A percentile compares a stretch with the other conserved stretches of the same genome.
Conservation (phyloP, 441 rosid species). For the Daphne laureola region DNA sequence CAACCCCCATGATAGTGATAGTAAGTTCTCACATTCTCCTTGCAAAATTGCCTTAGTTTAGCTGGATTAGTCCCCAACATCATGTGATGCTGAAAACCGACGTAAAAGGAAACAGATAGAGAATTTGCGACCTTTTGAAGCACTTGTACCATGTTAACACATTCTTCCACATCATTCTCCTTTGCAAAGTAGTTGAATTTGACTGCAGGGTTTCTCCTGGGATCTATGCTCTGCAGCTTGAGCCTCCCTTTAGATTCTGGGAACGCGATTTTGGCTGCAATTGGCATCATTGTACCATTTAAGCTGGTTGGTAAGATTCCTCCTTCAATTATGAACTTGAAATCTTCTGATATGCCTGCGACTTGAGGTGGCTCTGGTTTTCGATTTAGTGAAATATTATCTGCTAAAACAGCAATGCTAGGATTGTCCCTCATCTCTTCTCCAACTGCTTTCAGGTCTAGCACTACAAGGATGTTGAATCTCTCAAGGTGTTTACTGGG, state of each 20-base stretch:
- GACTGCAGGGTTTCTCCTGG: conserved; percentile 55
- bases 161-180: conserved; percentile 41
- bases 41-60: conserved; percentile 43
- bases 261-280: conserved; percentile 60
- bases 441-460: conserved; percentile 39
- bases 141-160: conserved; percentile 43
- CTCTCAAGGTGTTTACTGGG: conserved; percentile 39
- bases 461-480: conserved; percentile 33
- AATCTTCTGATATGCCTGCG: conserved; percentile 50
- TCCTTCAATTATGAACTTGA: conserved; percentile 48
- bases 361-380: conserved; percentile 62
- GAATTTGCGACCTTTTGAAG: conserved; percentile 49
- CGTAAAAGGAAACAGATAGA: conserved; percentile 34
- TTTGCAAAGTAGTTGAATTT: conserved; percentile 54
- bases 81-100: conserved; percentile 28
- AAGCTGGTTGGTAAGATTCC: conserved; percentile 38
- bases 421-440: conserved; percentile 60
- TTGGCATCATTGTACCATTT: conserved; percentile 46
- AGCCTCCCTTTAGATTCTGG: conserved; percentile 62
- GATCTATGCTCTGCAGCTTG: conserved; percentile 34
- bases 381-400: conserved; percentile 30
- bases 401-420: conserved; percentile 33
- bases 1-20: conserved; percentile 76
- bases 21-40: conserved; percentile 50
- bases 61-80: conserved; percentile 23